phyloP scores from a whole-genome alignment of 208 protist genomes.

The Herpetomonas tarakana region DNA sequence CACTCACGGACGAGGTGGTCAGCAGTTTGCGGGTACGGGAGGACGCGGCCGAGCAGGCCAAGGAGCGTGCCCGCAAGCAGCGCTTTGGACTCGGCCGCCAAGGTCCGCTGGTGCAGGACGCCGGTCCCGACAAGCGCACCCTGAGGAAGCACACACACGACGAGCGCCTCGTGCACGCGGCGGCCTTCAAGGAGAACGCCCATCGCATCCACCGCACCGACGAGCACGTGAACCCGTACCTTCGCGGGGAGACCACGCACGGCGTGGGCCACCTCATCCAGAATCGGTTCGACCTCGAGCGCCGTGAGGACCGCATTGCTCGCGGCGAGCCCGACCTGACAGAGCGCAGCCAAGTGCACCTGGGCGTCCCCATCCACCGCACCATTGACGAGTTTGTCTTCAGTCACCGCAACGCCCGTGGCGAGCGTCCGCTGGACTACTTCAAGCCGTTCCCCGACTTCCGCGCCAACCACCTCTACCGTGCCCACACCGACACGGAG shows the following conservation, averaged over 20 bases:
- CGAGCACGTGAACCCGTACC: conserved; percentile 79
- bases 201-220: conserved; percentile 67
- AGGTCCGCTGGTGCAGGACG: conserved; percentile 83
- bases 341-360: conserved; percentile 71
- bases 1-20: conserved; percentile 57
- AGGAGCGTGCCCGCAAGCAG: conserved; percentile 52
- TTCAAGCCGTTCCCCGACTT: conserved; percentile 87
- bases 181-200: conserved; percentile 54
- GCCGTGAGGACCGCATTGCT: conserved; percentile 64
- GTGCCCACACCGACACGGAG: conserved; percentile 82
- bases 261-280: conserved; percentile 80
- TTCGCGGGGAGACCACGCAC: conserved; percentile 42
- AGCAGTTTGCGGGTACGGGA: conserved; percentile 26
- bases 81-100: conserved; percentile 87
- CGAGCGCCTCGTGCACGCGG: conserved; percentile 79
- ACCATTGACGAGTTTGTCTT: conserved; percentile 83
- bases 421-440: conserved; percentile 85
- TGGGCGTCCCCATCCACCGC: conserved; percentile 74
- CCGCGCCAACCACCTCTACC: conserved; percentile 65
- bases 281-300: conserved; percentile 82
- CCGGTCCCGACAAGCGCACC: conserved; percentile 71
- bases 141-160: conserved; percentile 79
- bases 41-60: conserved; percentile 10
- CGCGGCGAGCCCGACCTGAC: conserved; percentile 74
- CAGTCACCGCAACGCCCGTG: conserved; percentile 76